These are phyloP conservation scores for Schwanniomyces polymorphus DNA, from an alignment of 805 yeast genomes.

Conservation along the genomic window DNA sequence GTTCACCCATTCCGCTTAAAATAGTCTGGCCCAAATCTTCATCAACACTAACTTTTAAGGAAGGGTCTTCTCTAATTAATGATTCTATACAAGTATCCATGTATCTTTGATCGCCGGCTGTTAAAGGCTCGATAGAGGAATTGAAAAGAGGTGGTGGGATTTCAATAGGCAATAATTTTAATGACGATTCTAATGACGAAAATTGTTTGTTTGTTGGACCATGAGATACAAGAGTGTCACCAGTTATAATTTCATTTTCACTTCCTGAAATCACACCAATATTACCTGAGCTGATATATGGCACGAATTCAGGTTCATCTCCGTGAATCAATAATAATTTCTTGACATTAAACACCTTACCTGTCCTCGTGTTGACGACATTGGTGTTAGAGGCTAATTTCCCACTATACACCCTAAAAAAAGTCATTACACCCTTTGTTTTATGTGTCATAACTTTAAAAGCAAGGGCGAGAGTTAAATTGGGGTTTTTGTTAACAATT, in stretches of 20 bases:
- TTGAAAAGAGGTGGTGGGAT: slow-evolving; percentile 94
- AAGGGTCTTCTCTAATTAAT: slow-evolving; percentile 87
- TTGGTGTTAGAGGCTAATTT: slow-evolving; percentile 59
- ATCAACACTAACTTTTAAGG: slow-evolving; percentile 67
- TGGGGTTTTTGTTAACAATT: slow-evolving; percentile 54
- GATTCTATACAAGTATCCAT: slow-evolving; percentile 69
- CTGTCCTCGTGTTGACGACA: slow-evolving; percentile 68
- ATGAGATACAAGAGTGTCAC: slow-evolving; percentile 82
- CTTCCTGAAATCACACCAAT: slow-evolving; percentile 88
- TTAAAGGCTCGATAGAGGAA: slow-evolving; percentile 76
- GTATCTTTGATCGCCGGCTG: slow-evolving; percentile 75
- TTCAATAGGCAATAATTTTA: slow-evolving; percentile 69
- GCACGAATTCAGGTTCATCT: slow-evolving; percentile 74
- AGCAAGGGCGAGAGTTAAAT: slow-evolving; percentile 75
- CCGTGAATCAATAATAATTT: slow-evolving; percentile 86
- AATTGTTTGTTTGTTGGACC: slow-evolving; percentile 45
- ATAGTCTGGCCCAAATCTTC: slow-evolving; percentile 89
- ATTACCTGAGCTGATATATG: slow-evolving; percentile 66
- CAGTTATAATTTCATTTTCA: slow-evolving; percentile 72
- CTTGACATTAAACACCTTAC: slow-evolving; percentile 62
- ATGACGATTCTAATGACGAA: slow-evolving; percentile 39
- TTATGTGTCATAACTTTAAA: slow-evolving; percentile 90
- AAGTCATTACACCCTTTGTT: slow-evolving; percentile 78
- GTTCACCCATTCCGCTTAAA: slow-evolving; percentile 95
- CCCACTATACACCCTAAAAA: slow-evolving; percentile 88